These are phyloP conservation scores for Conringia planisiliqua DNA, from an alignment of 345 rosid species.

Conservation along the genomic window DNA sequence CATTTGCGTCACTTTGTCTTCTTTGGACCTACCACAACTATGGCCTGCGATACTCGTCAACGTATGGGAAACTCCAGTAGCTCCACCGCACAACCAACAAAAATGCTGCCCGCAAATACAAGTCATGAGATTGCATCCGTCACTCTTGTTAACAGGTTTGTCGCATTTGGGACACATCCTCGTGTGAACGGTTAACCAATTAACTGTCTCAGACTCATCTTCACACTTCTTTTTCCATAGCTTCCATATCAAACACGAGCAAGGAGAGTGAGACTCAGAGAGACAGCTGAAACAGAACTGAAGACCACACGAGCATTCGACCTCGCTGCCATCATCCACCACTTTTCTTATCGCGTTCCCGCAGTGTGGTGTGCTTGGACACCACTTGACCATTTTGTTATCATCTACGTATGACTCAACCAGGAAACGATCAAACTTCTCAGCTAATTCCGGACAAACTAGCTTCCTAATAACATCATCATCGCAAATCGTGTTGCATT, in stretches of 20 bases:
- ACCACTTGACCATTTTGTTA: conserved; percentile 94
- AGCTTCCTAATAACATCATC: conserved; percentile 72
- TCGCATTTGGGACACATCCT: conserved; percentile 61
- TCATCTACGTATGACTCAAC: conserved; percentile 95
- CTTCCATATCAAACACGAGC: conserved; percentile 97
- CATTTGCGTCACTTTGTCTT: conserved; percentile 32
- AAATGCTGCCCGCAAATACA: conserved; percentile 60
- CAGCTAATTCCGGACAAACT: conserved; percentile 73
- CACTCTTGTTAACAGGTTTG: conserved; percentile 52
- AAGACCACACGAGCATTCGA: conserved; percentile 82
- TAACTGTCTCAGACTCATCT: conserved; percentile 56
- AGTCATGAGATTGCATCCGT: conserved; percentile 61
- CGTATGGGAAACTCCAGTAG: conserved; percentile 49
- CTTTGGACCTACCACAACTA: conserved; percentile 55
- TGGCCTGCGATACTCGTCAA: conserved; percentile 38
- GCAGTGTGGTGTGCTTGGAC: conserved; percentile 91
- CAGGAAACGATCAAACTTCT: conserved; percentile 86
- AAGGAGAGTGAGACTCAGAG: conserved; percentile 81
- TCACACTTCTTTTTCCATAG: conserved; percentile 76
- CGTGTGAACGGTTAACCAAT: conserved; percentile 52
- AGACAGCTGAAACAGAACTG: conserved; percentile 91
- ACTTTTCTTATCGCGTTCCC: conserved; percentile 79
- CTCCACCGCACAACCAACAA: conserved; percentile 71
- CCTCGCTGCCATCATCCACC: conserved; percentile 81
- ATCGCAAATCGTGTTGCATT: conserved; percentile 85